Evolutionary conservation across 495 filamentous ascomycete genomes (phyloP).

Genomic region (Hypomontagnella submonticulosa): DNA sequence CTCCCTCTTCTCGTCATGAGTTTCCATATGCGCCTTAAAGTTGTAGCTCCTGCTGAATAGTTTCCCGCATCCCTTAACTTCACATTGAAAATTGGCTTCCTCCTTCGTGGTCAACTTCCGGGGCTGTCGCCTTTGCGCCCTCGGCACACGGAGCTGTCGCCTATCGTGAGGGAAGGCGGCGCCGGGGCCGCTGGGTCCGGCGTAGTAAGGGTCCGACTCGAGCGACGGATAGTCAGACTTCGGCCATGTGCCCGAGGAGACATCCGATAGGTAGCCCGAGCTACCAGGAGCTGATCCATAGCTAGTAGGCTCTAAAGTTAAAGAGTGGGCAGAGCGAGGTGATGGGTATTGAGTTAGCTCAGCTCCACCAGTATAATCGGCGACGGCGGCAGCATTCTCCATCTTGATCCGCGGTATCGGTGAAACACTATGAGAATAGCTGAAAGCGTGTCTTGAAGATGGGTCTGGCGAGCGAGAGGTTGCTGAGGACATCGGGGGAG

Average conservation of each 20-base stretch:
- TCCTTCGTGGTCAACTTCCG: conserved; percentile 74
- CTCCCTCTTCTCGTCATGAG: conserved; percentile 79
- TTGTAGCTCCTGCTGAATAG: conserved; percentile 91
- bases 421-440: conserved; percentile 53
- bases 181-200: conserved; percentile 41
- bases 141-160: conserved; percentile 51
- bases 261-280: conserved; percentile 62
- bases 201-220: conserved; percentile 56
- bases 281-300: conserved; percentile 52
- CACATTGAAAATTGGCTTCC: conserved; percentile 81
- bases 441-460: conserved; percentile 48
- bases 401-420: conserved; percentile 63
- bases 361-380: conserved; percentile 52
- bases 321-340: conserved; percentile 57
- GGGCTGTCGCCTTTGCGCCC: conserved; percentile 56
- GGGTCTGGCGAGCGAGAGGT: conserved; percentile 58
- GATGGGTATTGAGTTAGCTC: conserved; percentile 62
- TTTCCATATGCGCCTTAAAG: conserved; percentile 89
- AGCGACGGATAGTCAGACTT: conserved; percentile 59
- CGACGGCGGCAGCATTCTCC: conserved; percentile 48
- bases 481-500: conserved; percentile 52
- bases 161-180: conserved; percentile 48
- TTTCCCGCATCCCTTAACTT: conserved; percentile 75
- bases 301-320: conserved; percentile 51
- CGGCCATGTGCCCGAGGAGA: conserved; percentile 59